These are phyloP conservation scores for Colletotrichum agaves DNA, from an alignment of 2,329 filamentous ascomycete species.

Conservation along the genomic window DNA sequence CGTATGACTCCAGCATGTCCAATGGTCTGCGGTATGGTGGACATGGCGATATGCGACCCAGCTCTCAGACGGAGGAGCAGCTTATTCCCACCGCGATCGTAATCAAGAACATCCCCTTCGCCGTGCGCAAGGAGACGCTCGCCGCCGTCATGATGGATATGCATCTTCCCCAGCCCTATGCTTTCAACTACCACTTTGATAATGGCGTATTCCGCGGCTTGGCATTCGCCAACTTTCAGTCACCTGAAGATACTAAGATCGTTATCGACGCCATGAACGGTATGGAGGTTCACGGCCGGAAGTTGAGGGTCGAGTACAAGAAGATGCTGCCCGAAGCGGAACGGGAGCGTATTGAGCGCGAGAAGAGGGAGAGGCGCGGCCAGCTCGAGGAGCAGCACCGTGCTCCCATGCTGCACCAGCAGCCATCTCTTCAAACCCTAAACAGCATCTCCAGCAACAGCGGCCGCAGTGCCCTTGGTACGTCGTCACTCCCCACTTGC, in stretches of 20 bases:
- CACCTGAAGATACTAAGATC: conserved; percentile 88
- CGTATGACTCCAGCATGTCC: conserved; percentile 50
- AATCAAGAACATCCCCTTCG: conserved; percentile 99
- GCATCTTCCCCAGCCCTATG: conserved; percentile 93
- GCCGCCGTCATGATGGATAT: conserved; percentile 94
- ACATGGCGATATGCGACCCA: conserved; percentile 47
- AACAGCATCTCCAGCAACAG: conserved; percentile 74
- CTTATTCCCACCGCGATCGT: conserved; percentile 98
- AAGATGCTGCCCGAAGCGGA: conserved; percentile 98
- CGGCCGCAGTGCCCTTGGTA: conserved; percentile 47
- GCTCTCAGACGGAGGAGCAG: conserved; percentile 73
- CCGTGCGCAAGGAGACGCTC: conserved; percentile 95
- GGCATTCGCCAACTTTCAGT: conserved; percentile 98
- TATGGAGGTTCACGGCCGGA: conserved; percentile 92
- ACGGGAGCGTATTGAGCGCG: conserved; percentile 93
- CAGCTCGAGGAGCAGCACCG: conserved; percentile 98
- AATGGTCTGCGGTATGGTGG: conserved; percentile 56
- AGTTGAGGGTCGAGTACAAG: conserved; percentile 97
- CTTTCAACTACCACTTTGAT: conserved; percentile 99
- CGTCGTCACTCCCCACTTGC: background rate
- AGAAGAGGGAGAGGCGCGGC: conserved; percentile 94
- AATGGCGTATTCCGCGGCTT: conserved; percentile 96
- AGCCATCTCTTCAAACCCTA: conserved; percentile 87
- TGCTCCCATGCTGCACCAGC: conserved; percentile 79
- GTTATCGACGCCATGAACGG: conserved; percentile 97